Conservation (phyloP, 805 yeast genomes). For the Candida suzukii region DNA sequence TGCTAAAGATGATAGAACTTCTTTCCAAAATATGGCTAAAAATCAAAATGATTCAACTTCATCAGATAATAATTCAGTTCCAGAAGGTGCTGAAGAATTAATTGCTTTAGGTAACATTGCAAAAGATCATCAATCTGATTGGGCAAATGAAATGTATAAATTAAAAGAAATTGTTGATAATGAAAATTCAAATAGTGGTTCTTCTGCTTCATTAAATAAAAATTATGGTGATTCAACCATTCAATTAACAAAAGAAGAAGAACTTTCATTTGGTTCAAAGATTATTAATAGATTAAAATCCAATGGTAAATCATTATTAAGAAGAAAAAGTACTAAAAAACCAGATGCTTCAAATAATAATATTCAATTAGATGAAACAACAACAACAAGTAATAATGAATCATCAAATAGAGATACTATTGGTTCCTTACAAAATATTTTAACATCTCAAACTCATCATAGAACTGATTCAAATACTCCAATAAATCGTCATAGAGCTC, state of each 20-base stretch:
- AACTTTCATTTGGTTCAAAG: constrained; percentile 31
- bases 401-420: neutral
- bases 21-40: constrained; percentile 57
- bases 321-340: neutral
- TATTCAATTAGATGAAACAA: too few relatives aligned
- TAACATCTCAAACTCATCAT: neutral
- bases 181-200: constrained; percentile 13
- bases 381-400: neutral
- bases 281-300: constrained; percentile 33
- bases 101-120: constrained; percentile 79
- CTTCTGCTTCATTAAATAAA: constrained; percentile 1
- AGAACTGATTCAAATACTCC: neutral
- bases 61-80: constrained; percentile 13
- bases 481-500: neutral
- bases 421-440: neutral
- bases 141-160: constrained; percentile 63
- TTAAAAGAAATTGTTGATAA: constrained; percentile 30
- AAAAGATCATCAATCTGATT: constrained; percentile 65
- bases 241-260: constrained; percentile 28
- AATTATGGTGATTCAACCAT: constrained; percentile 20
- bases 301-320: constrained; percentile 29
- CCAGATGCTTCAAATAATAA: neutral
- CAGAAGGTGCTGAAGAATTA: constrained; percentile 40
- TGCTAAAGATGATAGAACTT: constrained; percentile 86
- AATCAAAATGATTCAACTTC: neutral